Conservation (phyloP, 2,329 filamentous ascomycete species). For the Phaeosphaeriaceae sp. region DNA sequence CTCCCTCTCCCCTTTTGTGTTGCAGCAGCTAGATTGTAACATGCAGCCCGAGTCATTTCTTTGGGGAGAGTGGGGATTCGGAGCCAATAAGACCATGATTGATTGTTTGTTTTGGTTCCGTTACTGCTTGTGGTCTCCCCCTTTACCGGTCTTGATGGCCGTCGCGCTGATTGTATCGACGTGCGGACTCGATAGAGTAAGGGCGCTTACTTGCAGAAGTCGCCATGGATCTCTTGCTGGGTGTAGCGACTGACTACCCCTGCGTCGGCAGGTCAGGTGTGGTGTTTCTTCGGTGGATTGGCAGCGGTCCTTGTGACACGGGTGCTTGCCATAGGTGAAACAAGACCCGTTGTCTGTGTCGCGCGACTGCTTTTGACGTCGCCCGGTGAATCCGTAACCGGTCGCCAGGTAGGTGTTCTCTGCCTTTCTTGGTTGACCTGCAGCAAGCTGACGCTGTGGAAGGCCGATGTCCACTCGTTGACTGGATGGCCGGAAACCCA, state of each 20-base stretch:
- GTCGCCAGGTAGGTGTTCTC: conserved; percentile 25
- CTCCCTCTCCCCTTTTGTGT: conserved; percentile 30
- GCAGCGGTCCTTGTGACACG: conserved; percentile 17
- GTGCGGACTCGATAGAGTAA: conserved; percentile 7
- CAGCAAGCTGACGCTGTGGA: conserved; percentile 32
- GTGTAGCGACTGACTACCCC: conserved; percentile 21
- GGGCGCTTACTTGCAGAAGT: conserved; percentile 31
- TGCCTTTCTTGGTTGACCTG: conserved; percentile 33
- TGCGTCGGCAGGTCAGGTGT: conserved; percentile 36
- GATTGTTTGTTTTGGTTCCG: neutral
- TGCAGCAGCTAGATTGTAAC: conserved; percentile 27
- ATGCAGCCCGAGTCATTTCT: conserved; percentile 30
- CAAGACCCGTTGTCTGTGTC: conserved; percentile 39
- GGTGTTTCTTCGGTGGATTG: conserved; percentile 13
- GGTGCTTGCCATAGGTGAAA: conserved; percentile 37
- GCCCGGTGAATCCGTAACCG: conserved; percentile 28
- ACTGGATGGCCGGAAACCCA: conserved; percentile 30
- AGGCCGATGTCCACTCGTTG: conserved; percentile 23
- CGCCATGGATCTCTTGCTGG: conserved; percentile 12
- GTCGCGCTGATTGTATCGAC: neutral
- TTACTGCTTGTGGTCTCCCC: conserved; percentile 6
- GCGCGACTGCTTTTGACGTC: conserved; percentile 26
- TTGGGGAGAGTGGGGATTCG: neutral
- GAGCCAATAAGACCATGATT: neutral
- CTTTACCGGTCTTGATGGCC: conserved; percentile 3